Conservation (phyloP, 2,329 filamentous ascomycete species). For the Sarocladiaceae sp. region DNA sequence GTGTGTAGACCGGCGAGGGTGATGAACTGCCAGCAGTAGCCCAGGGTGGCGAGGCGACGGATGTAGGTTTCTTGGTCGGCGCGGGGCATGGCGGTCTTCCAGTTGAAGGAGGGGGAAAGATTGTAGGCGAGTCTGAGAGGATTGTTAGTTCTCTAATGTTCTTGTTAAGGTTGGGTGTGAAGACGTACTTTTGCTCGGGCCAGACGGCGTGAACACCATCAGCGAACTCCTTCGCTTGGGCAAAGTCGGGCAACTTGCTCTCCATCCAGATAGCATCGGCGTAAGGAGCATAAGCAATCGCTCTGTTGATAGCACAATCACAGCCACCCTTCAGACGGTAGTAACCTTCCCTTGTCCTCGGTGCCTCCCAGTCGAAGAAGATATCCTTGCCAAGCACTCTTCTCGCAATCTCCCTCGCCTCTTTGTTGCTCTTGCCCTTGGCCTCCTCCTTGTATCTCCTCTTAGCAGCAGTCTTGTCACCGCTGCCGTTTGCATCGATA, state of each 20-base stretch:
- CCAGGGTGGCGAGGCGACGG: slow-evolving; percentile 75
- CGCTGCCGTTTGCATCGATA: slow-evolving; percentile 63
- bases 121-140: slow-evolving; percentile 81
- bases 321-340: slow-evolving; percentile 91
- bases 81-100: slow-evolving; percentile 93
- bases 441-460: slow-evolving; percentile 61
- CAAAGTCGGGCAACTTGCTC: slow-evolving; percentile 89
- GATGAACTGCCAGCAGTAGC: slow-evolving; percentile 99
- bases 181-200: slow-evolving; percentile 87
- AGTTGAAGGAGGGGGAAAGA: slow-evolving; percentile 98
- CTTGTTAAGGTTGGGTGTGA: slow-evolving; percentile 3
- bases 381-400: slow-evolving; percentile 74
- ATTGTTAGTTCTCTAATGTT: slow-evolving; percentile 14
- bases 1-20: slow-evolving; percentile 97
- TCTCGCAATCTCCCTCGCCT: slow-evolving; percentile 77
- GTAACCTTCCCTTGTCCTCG: slow-evolving; percentile 90
- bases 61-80: slow-evolving; percentile 98
- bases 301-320: slow-evolving; percentile 85
- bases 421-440: slow-evolving; percentile 81
- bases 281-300: slow-evolving; percentile 87
- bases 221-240: slow-evolving; percentile 89
- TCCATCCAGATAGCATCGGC: slow-evolving; percentile 99
- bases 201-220: slow-evolving; percentile 89
- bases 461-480: slow-evolving; percentile 66
- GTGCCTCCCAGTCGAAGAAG: slow-evolving; percentile 93